phyloP scores from a whole-genome alignment of 1,284 basidiomycete species.

The Agaricales sp. region DNA sequence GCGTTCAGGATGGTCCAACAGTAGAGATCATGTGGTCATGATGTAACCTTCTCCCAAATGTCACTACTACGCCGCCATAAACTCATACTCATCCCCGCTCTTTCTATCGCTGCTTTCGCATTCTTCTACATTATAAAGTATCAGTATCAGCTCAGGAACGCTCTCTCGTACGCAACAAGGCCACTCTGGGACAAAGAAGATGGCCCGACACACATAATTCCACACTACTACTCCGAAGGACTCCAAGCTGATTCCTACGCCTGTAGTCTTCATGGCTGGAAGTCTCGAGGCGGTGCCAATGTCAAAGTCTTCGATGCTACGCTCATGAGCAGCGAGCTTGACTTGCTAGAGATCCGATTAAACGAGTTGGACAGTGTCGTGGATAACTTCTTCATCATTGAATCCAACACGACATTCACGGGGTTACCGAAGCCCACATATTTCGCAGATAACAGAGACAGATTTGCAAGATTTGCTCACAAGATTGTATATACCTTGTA shows the following conservation, averaged over 20 bases:
- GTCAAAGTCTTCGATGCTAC: constrained; percentile 44
- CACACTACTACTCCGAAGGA: constrained; percentile 49
- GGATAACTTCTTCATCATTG: constrained; percentile 56
- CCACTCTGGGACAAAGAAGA: constrained; percentile 54
- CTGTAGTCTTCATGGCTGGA: constrained; percentile 50
- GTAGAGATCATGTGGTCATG: not conserved
- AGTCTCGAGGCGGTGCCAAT: constrained; percentile 19
- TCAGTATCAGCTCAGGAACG: constrained; percentile 13
- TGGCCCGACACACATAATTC: constrained; percentile 34
- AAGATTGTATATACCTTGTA: constrained; percentile 45
- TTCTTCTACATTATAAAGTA: not conserved
- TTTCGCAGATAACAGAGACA: constrained; percentile 35
- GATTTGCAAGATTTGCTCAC: constrained; percentile 39
- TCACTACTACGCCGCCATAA: not conserved
- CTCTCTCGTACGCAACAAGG: constrained; percentile 49
- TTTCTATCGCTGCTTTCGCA: not conserved
- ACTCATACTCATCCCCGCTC: not conserved
- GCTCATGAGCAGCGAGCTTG: constrained; percentile 55
- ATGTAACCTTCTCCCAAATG: not conserved
- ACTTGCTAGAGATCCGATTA: constrained; percentile 59
- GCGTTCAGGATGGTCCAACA: not conserved
- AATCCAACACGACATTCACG: constrained; percentile 54
- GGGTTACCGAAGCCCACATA: constrained; percentile 46
- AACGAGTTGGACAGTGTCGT: constrained; percentile 55
- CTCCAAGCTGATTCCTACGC: constrained; percentile 31